Percentiles rank a stretch among this genome's conserved stretches.
Conservation (phyloP, 257 asterid genomes). For the Salvia hispanica region DNA sequence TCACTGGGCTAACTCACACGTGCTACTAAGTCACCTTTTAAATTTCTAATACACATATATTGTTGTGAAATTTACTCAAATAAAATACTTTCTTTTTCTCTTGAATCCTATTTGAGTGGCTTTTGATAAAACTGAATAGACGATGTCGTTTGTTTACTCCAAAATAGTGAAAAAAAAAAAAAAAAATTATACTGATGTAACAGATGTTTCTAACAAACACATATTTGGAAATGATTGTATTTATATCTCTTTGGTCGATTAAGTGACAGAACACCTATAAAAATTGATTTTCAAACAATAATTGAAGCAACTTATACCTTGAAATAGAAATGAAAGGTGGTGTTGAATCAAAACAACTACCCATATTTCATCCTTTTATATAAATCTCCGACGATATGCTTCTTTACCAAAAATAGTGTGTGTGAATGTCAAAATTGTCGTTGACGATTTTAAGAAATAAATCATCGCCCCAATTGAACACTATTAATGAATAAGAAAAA, state of each 20-base stretch:
- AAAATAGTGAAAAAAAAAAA: background rate
- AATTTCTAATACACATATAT: too few species aligned
- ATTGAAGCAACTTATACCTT: background rate
- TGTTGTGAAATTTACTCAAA: too few species aligned
- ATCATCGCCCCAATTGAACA: slow-evolving; percentile 4
- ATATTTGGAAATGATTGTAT: background rate
- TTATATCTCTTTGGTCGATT: background rate
- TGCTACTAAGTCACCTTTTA: background rate
- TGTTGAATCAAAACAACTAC: background rate
- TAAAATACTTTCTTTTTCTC: too few species aligned
- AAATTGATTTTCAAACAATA: background rate
- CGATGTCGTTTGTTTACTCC: background rate
- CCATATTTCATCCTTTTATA: too few species aligned
- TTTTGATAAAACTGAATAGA: too few species aligned
- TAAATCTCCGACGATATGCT: background rate
- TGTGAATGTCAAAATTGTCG: background rate
- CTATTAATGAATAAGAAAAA: background rate
- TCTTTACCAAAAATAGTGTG: background rate
- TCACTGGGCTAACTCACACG: background rate
- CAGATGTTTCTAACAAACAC: background rate
- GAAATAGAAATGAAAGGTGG: background rate
- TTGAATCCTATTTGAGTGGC: too few species aligned
- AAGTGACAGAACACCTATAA: background rate
- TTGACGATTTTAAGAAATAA: slow-evolving; percentile 5
- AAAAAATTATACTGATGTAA: background rate